A percentile compares a stretch with the other conserved stretches of the same genome.
Conservation (phyloP, 192 early-diverging fungal species). For the Borealophlyctis nickersoniae region DNA sequence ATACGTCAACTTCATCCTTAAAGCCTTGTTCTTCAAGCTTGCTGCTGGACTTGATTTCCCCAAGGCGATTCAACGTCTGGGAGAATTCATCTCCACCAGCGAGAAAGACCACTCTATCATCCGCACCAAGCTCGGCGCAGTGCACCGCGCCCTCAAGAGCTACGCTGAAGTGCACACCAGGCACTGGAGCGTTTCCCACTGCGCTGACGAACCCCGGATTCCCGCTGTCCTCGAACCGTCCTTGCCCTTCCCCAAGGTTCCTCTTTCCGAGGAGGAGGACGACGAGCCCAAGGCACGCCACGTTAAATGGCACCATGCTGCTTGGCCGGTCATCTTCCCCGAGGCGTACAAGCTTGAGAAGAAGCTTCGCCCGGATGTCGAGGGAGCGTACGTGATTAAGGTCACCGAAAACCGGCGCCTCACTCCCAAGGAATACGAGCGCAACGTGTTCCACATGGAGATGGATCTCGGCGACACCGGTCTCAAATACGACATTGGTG, state of each 20-base stretch:
- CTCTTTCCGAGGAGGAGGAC: constrained; percentile 40
- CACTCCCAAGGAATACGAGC: constrained; percentile 85
- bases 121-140: constrained; percentile 36
- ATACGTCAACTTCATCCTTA: constrained; percentile 58
- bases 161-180: constrained; percentile 16
- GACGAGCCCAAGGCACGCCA: constrained; percentile 21
- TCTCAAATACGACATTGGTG: constrained; percentile 88
- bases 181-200: not conserved
- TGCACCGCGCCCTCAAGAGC: constrained; percentile 27
- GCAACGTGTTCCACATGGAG: constrained; percentile 96
- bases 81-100: constrained; percentile 6
- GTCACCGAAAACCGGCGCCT: constrained; percentile 77
- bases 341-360: constrained; percentile 57
- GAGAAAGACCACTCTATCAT: constrained; percentile 28
- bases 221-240: constrained; percentile 23
- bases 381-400: constrained; percentile 58
- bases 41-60: constrained; percentile 28
- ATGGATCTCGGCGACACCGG: constrained; percentile 78
- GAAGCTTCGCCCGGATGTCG: constrained; percentile 62
- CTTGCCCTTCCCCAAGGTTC: constrained; percentile 20
- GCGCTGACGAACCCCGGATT: constrained; percentile 16
- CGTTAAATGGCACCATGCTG: constrained; percentile 53
- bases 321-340: constrained; percentile 67
- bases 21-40: constrained; percentile 53
- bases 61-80: constrained; percentile 15